phyloP scores from a whole-genome alignment of 108 stramenopile genomes.

The Mediolabrus comicus region DNA sequence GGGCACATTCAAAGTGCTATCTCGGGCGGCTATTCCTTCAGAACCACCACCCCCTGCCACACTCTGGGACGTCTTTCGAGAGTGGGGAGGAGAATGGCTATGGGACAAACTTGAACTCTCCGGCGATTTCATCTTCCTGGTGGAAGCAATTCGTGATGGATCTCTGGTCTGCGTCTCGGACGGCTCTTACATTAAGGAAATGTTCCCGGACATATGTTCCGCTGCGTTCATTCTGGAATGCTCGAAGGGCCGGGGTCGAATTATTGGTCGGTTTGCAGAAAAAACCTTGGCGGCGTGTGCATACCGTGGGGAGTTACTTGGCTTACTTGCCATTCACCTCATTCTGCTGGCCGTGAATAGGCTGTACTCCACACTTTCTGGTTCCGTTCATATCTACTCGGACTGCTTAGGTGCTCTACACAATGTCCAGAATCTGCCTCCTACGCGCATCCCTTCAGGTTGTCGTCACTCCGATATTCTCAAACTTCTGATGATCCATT shows the following conservation, averaged over 20 bases:
- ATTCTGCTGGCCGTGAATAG: slow-evolving; percentile 3
- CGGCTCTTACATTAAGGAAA: no score
- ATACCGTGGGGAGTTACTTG: slow-evolving; percentile 11
- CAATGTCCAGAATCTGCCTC: background rate
- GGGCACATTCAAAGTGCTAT: no score
- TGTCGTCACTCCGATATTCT: slow-evolving; percentile 10
- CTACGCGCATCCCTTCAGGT: background rate
- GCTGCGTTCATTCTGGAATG: slow-evolving; percentile 1
- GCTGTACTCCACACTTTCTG: background rate
- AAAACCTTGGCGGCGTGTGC: background rate
- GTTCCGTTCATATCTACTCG: slow-evolving; percentile 2
- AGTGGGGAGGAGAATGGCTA: slow-evolving; percentile 10
- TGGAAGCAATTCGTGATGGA: no score
- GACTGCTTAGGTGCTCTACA: slow-evolving; percentile 19
- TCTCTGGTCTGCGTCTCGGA: no score
- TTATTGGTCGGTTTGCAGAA: background rate
- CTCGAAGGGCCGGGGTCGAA: background rate
- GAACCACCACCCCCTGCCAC: background rate
- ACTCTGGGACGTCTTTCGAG: background rate
- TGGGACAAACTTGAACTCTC: background rate
- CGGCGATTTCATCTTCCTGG: no score
- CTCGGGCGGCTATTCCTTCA: background rate
- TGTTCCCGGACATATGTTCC: background rate
- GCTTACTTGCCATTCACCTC: slow-evolving; percentile 2
- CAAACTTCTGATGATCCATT: slow-evolving; percentile 11